Evolutionary conservation across 306 rosid genomes (phyloP), one percentile per base, ranked within the genome.

Genomic region (Trifolium dubium): DNA sequence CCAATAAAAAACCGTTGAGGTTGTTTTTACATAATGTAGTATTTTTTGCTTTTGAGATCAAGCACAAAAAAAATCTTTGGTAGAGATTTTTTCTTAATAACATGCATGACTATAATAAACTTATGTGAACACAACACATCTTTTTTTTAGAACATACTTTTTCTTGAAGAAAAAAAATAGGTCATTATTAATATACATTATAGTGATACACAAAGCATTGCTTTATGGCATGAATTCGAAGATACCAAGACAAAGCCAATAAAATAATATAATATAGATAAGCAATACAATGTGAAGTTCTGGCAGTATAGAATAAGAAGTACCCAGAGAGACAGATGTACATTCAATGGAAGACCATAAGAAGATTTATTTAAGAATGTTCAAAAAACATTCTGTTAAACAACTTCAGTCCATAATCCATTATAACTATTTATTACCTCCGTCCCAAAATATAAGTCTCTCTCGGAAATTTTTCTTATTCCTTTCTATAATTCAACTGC

Each of bases 361-460:
- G 68, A 6, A 59, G 68, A 37, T 63, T 63, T 63, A 37, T 39
- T 63, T 10, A 37, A 37, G 31, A 63, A 63, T 15, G 37, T 37
- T 17, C 49, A 10, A n/a, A 53, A 55, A 4, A 19, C 10, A 8
- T 55, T 37, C 61, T 3, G 34, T 55, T 14, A 47, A 55, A 50
- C 37, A 69, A 49, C 13, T 46, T 49, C 29, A 66, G 14, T 32
- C 15, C 17, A 65, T 15, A 66, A 10, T 32, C 15, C 17, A 65
- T 15, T 7, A 14, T 12, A 68, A 39, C 49, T 17, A 28, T 2
- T 17, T 30, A 68, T 17, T 14, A 50, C 56, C 56, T 50, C 28
- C 56, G n/a, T 8, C 56, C 4, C 11, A 6, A 50, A 51, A 51
- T 51, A 51, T 51, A 53, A 53, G 28, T 17, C 30, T 19, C 12